Evolutionary conservation across 345 rosid species (phyloP).

Genomic region (Moringa oleifera): DNA sequence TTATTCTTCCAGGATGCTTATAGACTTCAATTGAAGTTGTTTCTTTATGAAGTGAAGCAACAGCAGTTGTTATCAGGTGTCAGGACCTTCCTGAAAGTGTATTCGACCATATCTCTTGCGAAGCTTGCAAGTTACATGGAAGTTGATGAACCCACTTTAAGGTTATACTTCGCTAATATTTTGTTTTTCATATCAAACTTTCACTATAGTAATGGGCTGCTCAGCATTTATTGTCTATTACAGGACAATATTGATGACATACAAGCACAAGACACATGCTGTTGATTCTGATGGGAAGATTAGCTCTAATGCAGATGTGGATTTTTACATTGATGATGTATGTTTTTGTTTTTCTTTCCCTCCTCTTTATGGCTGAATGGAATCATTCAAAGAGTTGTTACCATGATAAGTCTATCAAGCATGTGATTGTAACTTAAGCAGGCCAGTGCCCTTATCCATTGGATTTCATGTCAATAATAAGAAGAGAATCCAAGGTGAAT

Average conservation of each 20-base stretch:
- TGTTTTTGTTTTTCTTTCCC: conserved; percentile 8
- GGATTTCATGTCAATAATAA: too few species aligned
- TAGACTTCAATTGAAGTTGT: conserved; percentile 88
- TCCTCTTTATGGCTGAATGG: neutral
- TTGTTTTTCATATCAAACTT: neutral
- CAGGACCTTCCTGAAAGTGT: conserved; percentile 80
- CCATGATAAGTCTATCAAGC: neutral
- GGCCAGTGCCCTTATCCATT: too few species aligned
- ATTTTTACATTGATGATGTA: conserved; percentile 88
- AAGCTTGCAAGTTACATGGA: conserved; percentile 95
- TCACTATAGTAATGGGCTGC: neutral
- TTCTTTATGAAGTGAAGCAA: conserved; percentile 93
- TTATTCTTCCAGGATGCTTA: conserved; percentile 75
- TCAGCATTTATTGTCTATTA: conserved; percentile 7
- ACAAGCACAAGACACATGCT: conserved; percentile 97
- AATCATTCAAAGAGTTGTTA: neutral
- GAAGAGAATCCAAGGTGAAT: too few species aligned
- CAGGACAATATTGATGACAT: conserved; percentile 90
- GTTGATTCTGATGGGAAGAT: conserved; percentile 76
- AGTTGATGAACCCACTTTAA: conserved; percentile 82
- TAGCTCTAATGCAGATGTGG: conserved; percentile 83
- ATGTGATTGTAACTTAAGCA: neutral
- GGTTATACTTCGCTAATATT: conserved; percentile 31
- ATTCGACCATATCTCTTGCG: conserved; percentile 74
- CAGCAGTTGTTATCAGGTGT: conserved; percentile 81